phyloP scores from a whole-genome alignment of 495 filamentous ascomycete genomes.

The Tetracladium setigerum region DNA sequence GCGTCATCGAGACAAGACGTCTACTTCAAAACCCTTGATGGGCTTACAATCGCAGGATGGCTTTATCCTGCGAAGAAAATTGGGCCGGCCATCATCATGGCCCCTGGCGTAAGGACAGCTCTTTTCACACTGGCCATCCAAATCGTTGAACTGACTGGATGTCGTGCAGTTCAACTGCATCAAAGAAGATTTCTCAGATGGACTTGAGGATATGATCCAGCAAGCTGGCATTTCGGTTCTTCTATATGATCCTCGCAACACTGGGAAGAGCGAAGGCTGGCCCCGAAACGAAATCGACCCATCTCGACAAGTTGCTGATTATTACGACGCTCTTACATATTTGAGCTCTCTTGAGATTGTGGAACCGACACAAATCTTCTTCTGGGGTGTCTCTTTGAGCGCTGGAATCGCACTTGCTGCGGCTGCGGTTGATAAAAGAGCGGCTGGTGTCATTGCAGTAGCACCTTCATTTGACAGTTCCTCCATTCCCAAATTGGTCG shows the following conservation, averaged over 20 bases:
- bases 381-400: conserved; percentile 26
- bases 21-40: conserved; percentile 24
- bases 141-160: conserved; percentile 19
- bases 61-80: conserved; percentile 16
- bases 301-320: conserved; percentile 21
- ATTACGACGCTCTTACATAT: conserved; percentile 27
- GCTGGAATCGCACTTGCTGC: conserved; percentile 23
- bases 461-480: conserved; percentile 9
- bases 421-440: conserved; percentile 25
- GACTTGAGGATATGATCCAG: conserved; percentile 26
- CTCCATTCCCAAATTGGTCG: conserved; percentile 3
- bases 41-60: conserved; percentile 25
- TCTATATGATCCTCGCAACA: conserved; percentile 29
- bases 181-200: conserved; percentile 5
- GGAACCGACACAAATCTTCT: conserved; percentile 20
- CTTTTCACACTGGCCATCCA: not conserved
- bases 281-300: conserved; percentile 29
- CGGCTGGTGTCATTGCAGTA: conserved; percentile 26
- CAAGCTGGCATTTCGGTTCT: conserved; percentile 21
- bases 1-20: conserved; percentile 9
- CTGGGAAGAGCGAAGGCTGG: conserved; percentile 28
- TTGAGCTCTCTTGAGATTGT: conserved; percentile 17
- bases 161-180: conserved; percentile 3
- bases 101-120: conserved; percentile 12
- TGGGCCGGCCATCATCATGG: conserved; percentile 20